Conservation (phyloP, 1,284 basidiomycete species). For the Ceratobasidium theobromae region DNA sequence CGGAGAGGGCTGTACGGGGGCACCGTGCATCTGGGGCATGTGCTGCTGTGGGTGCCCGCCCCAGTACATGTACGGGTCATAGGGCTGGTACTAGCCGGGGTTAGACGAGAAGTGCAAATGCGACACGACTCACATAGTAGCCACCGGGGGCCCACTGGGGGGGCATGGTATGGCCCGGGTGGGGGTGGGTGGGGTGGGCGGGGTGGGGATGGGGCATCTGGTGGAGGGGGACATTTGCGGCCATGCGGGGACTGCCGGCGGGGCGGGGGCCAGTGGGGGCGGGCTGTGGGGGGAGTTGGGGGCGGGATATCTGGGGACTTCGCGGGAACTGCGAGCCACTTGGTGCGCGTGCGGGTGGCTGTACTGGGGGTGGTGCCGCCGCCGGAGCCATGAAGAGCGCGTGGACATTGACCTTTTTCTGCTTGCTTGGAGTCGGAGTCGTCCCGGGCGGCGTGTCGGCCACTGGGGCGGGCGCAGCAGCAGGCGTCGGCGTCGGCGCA, state of each 20-base stretch:
- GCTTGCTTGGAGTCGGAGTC: constrained; percentile 14
- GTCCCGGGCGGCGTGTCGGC: constrained; percentile 15
- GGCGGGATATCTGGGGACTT: constrained; percentile 33
- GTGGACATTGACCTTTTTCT: constrained; percentile 40
- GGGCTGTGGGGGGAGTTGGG: constrained; percentile 26
- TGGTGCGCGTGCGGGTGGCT: not conserved
- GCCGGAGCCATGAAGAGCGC: constrained; percentile 39
- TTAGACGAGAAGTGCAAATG: not conserved
- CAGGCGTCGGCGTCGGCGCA: constrained; percentile 36
- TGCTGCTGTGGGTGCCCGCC: constrained; percentile 24
- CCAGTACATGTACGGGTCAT: constrained; percentile 29
- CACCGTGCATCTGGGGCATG: constrained; percentile 22
- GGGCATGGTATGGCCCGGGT: constrained; percentile 20
- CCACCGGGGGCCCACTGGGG: constrained; percentile 35
- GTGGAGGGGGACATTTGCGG: constrained; percentile 5
- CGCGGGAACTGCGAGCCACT: constrained; percentile 31
- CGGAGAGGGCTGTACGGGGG: constrained; percentile 35
- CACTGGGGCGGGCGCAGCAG: constrained; percentile 10
- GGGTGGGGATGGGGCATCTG: constrained; percentile 22
- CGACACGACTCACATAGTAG: constrained; percentile 21
- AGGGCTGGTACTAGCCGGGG: not conserved
- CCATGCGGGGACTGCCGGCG: constrained; percentile 20
- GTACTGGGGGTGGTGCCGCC: constrained; percentile 17
- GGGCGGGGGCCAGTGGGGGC: constrained; percentile 10
- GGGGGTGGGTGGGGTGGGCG: constrained; percentile 5